A percentile compares a stretch with the other conserved stretches of the same genome.
phyloP scores from a whole-genome alignment of 108 stramenopile species.

The Pinguiococcus pyrenoidosus region DNA sequence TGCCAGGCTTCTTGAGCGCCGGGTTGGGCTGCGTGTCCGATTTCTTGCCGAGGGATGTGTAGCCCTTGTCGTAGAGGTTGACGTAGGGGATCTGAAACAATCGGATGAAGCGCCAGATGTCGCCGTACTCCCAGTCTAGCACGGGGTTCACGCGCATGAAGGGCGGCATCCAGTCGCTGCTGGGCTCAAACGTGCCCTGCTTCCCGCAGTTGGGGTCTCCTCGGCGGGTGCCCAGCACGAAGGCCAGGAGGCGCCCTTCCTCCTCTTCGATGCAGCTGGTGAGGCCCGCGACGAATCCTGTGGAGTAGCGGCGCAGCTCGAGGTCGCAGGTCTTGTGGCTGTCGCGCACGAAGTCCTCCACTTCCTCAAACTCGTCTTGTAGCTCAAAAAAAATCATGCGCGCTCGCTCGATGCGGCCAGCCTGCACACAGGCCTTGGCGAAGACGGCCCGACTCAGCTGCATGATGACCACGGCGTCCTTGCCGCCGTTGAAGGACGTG shows the following conservation, averaged over 20 bases:
- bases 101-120: constrained; percentile 83
- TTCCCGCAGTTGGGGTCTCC: constrained; percentile 80
- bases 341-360: constrained; percentile 24
- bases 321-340: constrained; percentile 62
- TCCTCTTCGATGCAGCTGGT: constrained; percentile 15
- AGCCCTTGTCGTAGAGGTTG: constrained; percentile 82
- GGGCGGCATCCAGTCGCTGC: constrained; percentile 81
- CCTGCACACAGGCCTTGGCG: constrained; percentile 44
- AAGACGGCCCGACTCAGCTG: constrained; percentile 77
- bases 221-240: constrained; percentile 74
- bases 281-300: constrained; percentile 26
- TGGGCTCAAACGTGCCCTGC: constrained; percentile 32
- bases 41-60: constrained; percentile 78
- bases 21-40: constrained; percentile 82
- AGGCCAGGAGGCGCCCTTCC: constrained; percentile 8
- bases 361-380: constrained; percentile 32
- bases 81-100: constrained; percentile 75
- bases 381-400: constrained; percentile 35
- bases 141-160: constrained; percentile 95
- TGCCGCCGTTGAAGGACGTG: constrained; percentile 87
- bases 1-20: constrained; percentile 33
- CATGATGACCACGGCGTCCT: constrained; percentile 90
- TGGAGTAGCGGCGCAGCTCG: constrained; percentile 65
- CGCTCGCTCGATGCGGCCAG: constrained; percentile 1
- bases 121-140: constrained; percentile 58